phyloP scores from a whole-genome alignment of 768 basidiomycete species.

The Serendipita sp. region DNA sequence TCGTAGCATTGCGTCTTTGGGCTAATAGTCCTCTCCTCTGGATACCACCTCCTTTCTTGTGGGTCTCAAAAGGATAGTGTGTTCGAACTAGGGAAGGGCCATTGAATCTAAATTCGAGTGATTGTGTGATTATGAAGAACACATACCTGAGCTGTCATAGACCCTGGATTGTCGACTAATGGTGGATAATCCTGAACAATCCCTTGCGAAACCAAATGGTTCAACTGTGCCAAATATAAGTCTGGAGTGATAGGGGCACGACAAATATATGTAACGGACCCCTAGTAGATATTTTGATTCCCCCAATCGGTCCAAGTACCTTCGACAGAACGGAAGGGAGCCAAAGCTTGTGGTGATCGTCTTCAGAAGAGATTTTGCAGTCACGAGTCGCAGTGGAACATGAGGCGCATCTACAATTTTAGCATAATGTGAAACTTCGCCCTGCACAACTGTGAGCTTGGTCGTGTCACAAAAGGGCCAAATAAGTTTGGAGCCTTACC shows the following conservation, averaged over 20 bases:
- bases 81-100: conserved; percentile 18
- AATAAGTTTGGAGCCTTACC: conserved; percentile 24
- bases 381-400: conserved; percentile 58
- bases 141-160: conserved; percentile 77
- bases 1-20: background rate
- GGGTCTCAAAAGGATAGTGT: conserved; percentile 28
- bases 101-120: background rate
- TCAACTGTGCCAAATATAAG: conserved; percentile 36
- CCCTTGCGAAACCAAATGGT: conserved; percentile 73
- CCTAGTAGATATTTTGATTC: conserved; percentile 89
- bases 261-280: conserved; percentile 26
- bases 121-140: background rate
- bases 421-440: conserved; percentile 90
- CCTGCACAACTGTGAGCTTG: conserved; percentile 27
- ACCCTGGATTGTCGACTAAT: conserved; percentile 63
- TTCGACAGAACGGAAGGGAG: conserved; percentile 85
- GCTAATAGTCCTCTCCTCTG: conserved; percentile 27
- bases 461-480: background rate
- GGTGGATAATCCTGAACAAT: conserved; percentile 90
- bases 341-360: conserved; percentile 88
- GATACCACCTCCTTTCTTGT: conserved; percentile 32
- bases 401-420: conserved; percentile 50
- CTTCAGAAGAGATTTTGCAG: conserved; percentile 72
- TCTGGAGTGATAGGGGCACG: background rate
- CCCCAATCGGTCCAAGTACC: conserved; percentile 84